Evolutionary conservation across 345 rosid genomes (phyloP).

Genomic region (Iberis pinnata): DNA sequence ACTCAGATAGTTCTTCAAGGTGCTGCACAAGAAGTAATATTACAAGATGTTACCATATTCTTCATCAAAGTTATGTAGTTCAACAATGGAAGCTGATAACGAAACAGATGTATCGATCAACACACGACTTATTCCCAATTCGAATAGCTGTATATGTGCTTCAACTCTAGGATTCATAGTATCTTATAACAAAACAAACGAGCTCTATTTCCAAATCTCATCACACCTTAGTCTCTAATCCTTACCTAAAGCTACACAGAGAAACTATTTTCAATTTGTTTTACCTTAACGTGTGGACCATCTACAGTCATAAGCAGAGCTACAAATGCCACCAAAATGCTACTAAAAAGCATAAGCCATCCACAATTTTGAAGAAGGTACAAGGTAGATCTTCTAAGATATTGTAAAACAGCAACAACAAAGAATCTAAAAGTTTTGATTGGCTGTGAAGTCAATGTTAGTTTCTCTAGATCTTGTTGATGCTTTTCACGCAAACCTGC

Average conservation of each 20-base stretch:
- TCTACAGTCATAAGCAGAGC: constrained; percentile 53
- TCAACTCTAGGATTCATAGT: too few relatives aligned
- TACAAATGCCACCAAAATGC: constrained; percentile 32
- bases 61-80: not conserved
- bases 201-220: not conserved
- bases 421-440: constrained; percentile 62
- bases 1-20: constrained; percentile 59
- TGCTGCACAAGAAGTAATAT: constrained; percentile 41
- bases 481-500: constrained; percentile 34
- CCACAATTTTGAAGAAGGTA: constrained; percentile 56
- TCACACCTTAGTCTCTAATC: not conserved
- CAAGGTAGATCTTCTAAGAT: constrained; percentile 36
- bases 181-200: too few relatives aligned
- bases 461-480: constrained; percentile 33
- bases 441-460: constrained; percentile 63
- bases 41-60: not conserved
- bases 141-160: too few relatives aligned
- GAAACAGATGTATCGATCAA: not conserved
- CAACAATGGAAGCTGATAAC: not conserved
- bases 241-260: not conserved
- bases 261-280: constrained; percentile 7
- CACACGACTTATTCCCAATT: too few relatives aligned
- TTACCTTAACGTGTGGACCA: constrained; percentile 70
- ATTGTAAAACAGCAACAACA: constrained; percentile 47
- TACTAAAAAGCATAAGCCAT: constrained; percentile 48